Percentiles rank a stretch among this genome's conserved stretches.
Conservation (phyloP, 2,329 filamentous ascomycete species). For the Fusarium pseudonygamai region DNA sequence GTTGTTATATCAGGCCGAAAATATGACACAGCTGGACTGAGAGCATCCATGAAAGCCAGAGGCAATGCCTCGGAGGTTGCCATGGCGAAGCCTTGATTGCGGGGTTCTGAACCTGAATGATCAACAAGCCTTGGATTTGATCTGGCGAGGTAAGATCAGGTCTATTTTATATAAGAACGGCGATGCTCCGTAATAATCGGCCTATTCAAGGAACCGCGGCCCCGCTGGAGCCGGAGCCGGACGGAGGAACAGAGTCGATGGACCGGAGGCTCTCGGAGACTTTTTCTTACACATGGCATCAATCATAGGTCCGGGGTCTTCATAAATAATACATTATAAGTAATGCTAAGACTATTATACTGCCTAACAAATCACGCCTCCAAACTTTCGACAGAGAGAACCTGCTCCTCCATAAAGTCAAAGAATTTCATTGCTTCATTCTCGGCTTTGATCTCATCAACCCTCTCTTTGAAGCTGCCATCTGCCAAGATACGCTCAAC, state of each 20-base stretch:
- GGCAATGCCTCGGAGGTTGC: constrained; percentile 35
- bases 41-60: constrained; percentile 50
- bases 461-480: constrained; percentile 44
- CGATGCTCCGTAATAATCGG: not conserved
- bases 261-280: not conserved
- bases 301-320: not conserved
- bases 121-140: not conserved
- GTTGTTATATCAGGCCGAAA: constrained; percentile 31
- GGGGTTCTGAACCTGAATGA: not conserved
- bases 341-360: not conserved
- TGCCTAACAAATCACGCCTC: not conserved
- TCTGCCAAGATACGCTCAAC: constrained; percentile 47
- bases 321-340: not conserved
- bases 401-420: constrained; percentile 37
- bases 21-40: constrained; percentile 51
- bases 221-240: constrained; percentile 10
- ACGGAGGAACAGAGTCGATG: constrained; percentile 4
- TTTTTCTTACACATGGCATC: not conserved
- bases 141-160: too few relatives aligned
- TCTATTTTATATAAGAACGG: not conserved
- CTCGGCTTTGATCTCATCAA: constrained; percentile 45
- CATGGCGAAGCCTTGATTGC: constrained; percentile 34
- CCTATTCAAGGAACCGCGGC: constrained; percentile 24
- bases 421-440: constrained; percentile 45
- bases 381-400: constrained; percentile 16